phyloP scores from a whole-genome alignment of 176 grass and related monocot genomes.

The Oryza nivara region DNA sequence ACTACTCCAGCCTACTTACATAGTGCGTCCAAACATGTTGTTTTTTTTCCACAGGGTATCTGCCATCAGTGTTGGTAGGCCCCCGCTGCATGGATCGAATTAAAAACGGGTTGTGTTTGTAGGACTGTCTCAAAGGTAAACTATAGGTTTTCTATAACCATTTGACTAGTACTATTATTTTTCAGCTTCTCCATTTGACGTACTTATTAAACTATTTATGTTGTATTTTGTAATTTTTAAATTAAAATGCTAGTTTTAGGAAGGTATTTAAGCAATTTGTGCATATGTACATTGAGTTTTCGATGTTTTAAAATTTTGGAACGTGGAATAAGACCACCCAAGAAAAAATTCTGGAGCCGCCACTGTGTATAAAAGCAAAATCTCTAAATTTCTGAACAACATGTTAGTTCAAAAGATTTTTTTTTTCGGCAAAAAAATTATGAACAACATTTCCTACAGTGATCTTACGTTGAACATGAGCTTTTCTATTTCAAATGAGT shows the following conservation, averaged over 20 bases:
- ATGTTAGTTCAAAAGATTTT: neutral
- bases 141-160: neutral
- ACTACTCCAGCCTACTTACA: constrained; percentile 14
- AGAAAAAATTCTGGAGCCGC: neutral
- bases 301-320: too few species aligned
- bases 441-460: constrained; percentile 10
- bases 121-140: constrained; percentile 20
- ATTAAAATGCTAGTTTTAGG: too few species aligned
- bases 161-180: neutral
- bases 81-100: constrained; percentile 1
- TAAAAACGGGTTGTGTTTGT: constrained; percentile 28
- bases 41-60: constrained; percentile 27
- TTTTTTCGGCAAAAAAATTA: neutral
- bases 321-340: too few species aligned
- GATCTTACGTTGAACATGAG: neutral
- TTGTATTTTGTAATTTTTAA: too few species aligned
- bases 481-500: too few species aligned
- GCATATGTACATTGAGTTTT: too few species aligned
- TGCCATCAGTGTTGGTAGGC: constrained; percentile 41
- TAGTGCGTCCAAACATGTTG: too few species aligned
- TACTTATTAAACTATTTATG: too few species aligned
- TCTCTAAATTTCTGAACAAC: constrained; percentile 7
- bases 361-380: constrained; percentile 3
- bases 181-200: neutral
- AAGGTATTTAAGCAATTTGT: too few species aligned